A percentile compares a stretch with the other conserved stretches of the same genome.
phyloP scores from a whole-genome alignment of 768 basidiomycete species.

The Agrocybe pediades region DNA sequence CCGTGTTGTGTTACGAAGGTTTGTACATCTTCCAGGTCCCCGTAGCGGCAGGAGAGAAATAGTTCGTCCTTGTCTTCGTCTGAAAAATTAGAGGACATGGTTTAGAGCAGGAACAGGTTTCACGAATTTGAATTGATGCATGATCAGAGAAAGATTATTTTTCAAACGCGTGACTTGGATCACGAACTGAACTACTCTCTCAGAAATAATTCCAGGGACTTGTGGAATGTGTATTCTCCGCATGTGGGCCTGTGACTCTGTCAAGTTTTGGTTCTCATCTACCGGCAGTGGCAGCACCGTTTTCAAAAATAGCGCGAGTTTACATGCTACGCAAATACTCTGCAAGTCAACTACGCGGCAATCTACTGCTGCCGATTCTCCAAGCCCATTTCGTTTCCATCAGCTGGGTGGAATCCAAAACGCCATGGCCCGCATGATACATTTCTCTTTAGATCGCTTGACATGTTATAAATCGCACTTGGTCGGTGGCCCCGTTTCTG shows the following conservation, averaged over 20 bases:
- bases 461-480: constrained; percentile 7
- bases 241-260: neutral
- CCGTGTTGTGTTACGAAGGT: constrained; percentile 66
- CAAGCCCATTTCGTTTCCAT: constrained; percentile 7
- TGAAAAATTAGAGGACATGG: constrained; percentile 32
- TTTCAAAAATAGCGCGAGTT: neutral
- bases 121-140: constrained; percentile 17
- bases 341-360: neutral
- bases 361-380: neutral
- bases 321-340: neutral
- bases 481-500: constrained; percentile 1
- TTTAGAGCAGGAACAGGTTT: constrained; percentile 12
- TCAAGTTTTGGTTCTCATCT: neutral
- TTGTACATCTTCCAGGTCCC: constrained; percentile 79
- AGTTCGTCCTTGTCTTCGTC: constrained; percentile 70
- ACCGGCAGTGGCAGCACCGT: neutral
- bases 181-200: neutral
- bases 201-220: neutral
- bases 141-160: constrained; percentile 8
- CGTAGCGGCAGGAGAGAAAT: constrained; percentile 84
- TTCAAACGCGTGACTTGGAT: neutral
- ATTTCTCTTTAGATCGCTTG: neutral
- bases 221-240: neutral
- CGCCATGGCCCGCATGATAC: constrained; percentile 11
- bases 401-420: constrained; percentile 9